phyloP scores from a whole-genome alignment of 495 filamentous ascomycete species.

The Penicillium goetzii region DNA sequence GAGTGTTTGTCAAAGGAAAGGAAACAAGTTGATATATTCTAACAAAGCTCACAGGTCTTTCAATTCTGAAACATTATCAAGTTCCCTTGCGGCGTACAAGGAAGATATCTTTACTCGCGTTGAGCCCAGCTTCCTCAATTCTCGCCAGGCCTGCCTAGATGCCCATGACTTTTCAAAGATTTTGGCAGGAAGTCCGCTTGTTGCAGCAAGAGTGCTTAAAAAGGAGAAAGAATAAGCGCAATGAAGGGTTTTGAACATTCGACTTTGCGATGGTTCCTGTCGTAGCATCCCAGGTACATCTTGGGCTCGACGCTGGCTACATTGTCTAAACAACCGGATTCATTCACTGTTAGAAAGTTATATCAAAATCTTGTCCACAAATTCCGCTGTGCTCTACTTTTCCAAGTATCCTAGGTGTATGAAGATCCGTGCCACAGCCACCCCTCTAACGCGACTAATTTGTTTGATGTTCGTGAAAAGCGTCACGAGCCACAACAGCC shows the following conservation, averaged over 20 bases:
- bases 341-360: neutral
- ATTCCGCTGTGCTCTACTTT: too few species aligned
- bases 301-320: neutral
- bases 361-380: neutral
- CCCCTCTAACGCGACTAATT: neutral
- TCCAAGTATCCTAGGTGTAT: too few species aligned
- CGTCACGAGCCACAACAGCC: neutral
- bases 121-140: constrained; percentile 55
- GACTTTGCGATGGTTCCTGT: neutral
- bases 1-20: neutral
- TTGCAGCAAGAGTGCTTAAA: constrained; percentile 19
- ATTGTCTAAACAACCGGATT: neutral
- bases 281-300: neutral
- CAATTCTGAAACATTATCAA: constrained; percentile 15
- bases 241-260: neutral
- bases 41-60: constrained; percentile 17
- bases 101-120: constrained; percentile 53
- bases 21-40: neutral
- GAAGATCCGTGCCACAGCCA: too few species aligned
- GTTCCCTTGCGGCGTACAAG: constrained; percentile 53
- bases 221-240: neutral
- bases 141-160: constrained; percentile 64
- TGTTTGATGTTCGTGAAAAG: neutral
- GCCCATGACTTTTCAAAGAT: constrained; percentile 59
- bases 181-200: constrained; percentile 39